These are phyloP conservation scores for Tuber borchii DNA, from an alignment of 495 filamentous ascomycete genomes.

Conservation along the genomic window DNA sequence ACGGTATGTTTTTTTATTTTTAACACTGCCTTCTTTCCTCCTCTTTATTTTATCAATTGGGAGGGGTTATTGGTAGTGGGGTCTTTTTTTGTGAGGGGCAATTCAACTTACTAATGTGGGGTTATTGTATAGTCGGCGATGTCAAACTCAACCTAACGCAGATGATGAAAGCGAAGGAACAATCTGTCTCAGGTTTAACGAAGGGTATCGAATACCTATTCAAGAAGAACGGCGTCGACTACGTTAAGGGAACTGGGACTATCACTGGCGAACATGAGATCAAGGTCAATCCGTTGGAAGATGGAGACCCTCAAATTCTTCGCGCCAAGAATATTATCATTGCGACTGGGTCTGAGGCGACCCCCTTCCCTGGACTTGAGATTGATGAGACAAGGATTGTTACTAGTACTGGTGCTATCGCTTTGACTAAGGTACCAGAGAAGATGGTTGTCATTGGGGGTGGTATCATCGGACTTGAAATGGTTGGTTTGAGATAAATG, in stretches of 20 bases:
- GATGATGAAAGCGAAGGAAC: constrained; percentile 98
- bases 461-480: constrained; percentile 97
- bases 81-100: background rate
- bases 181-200: constrained; percentile 78
- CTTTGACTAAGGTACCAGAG: constrained; percentile 83
- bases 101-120: constrained; percentile 15
- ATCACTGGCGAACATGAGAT: constrained; percentile 87
- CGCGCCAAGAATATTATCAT: constrained; percentile 95
- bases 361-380: constrained; percentile 89
- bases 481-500: constrained; percentile 52
- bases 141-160: constrained; percentile 90
- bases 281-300: constrained; percentile 80
- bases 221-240: constrained; percentile 98
- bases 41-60: background rate
- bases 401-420: constrained; percentile 90
- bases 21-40: background rate
- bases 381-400: constrained; percentile 97
- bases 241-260: constrained; percentile 82
- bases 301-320: constrained; percentile 73
- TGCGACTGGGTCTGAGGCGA: constrained; percentile 87
- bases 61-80: background rate
- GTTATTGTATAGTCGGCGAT: constrained; percentile 59
- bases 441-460: constrained; percentile 97
- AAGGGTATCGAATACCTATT: constrained; percentile 96
- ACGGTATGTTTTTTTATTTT: constrained; percentile 43